Evolutionary conservation across 345 rosid genomes (phyloP), one percentile per base, ranked within the genome.

Genomic region (Kandelia obovata): DNA sequence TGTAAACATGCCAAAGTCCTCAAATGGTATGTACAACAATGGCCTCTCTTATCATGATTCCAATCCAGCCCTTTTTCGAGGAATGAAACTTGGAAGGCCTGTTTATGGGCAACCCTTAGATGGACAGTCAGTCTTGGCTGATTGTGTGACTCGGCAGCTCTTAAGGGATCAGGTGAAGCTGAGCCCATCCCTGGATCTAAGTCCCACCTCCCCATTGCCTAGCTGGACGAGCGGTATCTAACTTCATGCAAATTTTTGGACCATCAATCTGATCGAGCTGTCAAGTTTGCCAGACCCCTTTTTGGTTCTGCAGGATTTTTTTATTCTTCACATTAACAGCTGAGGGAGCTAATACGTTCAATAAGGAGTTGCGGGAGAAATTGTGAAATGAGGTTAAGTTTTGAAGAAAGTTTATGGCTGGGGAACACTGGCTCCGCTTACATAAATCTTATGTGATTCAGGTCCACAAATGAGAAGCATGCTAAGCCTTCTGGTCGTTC

Each of bases 91-190:
- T 71, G 80, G 78, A 64, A 81, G 79, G 75, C 66, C 76, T 0
- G 67, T 65, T 62, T 74, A 77, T 34, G 82, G 67, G 47, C 81
- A 77, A 53, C 51, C 64, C 55, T 77, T 72, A 53, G 82, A 83
- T 65, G 88, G 86, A 60, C 86, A 81, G 73, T 82, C 84, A 4
- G 79, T 86, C 27, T 81, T 82, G 76, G 87, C 85, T 21, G 86
- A 82, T 64, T 78, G 86, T 2, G 91, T 86, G 31, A 79, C 88
- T 69, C 81, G 73, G 60, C 91, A 81, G 71, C 82, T 89, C 67
- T 68, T 80, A 64, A 79, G 79, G 79, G 88, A 86, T 77, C 85
- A 75, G 23, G 78, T 69, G 63, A 81, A 76, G 70, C 69, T 74
- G 73, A 71, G 56, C 64, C 81, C 83, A 6, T 70, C 80, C 46